A percentile compares a stretch with the other conserved stretches of the same genome.
Evolutionary conservation across 129 eudicot genomes (phyloP).

Genomic region (Pseudognaphalium luteoalbum): DNA sequence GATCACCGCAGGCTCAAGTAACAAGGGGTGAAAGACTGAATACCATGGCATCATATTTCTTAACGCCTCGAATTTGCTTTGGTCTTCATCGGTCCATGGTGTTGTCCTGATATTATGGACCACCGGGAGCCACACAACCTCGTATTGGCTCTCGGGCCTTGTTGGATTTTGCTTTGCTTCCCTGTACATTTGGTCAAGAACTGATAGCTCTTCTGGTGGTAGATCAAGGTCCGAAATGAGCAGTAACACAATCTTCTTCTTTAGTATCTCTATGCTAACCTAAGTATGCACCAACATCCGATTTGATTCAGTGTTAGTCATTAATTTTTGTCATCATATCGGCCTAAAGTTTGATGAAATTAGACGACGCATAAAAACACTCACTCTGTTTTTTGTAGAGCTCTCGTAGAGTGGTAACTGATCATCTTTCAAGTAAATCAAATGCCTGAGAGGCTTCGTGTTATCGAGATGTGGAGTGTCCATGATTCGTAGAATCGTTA

Average conservation of each 20-base stretch:
- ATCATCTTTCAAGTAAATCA: conserved; percentile 66
- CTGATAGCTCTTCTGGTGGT: conserved; percentile 60
- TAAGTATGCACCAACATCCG: conserved; percentile 22
- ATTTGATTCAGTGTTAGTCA: background rate
- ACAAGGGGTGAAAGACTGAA: conserved; percentile 67
- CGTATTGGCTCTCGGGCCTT: conserved; percentile 59
- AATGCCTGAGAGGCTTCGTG: conserved; percentile 56
- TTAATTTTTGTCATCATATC: background rate
- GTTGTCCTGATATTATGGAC: conserved; percentile 33
- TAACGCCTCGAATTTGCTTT: conserved; percentile 41
- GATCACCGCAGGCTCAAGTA: conserved; percentile 65
- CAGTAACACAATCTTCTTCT: conserved; percentile 66
- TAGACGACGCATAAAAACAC: conserved; percentile 5
- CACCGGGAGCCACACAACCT: conserved; percentile 84
- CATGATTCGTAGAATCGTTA: conserved; percentile 50
- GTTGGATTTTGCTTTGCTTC: conserved; percentile 51
- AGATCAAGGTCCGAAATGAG: conserved; percentile 84
- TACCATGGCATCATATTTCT: conserved; percentile 79
- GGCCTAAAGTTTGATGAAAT: background rate
- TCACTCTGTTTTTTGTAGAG: conserved; percentile 52
- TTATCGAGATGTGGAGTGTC: conserved; percentile 74
- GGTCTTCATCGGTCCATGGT: conserved; percentile 41
- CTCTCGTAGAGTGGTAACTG: conserved; percentile 73
- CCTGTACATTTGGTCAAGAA: conserved; percentile 61
- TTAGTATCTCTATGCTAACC: conserved; percentile 59